Conservation (phyloP, 495 filamentous ascomycete species). For the Margaritispora aquatica region DNA sequence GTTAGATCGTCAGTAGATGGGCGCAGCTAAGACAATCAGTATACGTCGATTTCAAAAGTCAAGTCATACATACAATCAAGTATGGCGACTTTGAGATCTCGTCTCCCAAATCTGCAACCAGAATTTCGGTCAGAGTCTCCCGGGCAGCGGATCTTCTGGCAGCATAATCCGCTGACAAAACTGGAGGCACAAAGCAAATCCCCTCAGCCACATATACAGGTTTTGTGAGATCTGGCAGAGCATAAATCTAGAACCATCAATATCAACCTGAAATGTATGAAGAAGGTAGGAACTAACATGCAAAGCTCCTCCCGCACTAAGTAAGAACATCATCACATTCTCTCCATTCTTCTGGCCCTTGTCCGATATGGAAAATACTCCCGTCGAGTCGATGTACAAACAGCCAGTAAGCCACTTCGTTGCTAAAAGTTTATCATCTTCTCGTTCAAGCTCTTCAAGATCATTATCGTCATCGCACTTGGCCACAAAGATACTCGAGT, state of each 20-base stretch:
- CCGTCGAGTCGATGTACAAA: slow-evolving; percentile 62
- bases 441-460: slow-evolving; percentile 69
- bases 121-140: slow-evolving; percentile 66
- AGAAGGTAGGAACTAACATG: slow-evolving; percentile 55
- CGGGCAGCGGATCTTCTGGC: slow-evolving; percentile 62
- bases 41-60: neutral
- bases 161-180: slow-evolving; percentile 62
- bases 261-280: neutral
- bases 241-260: slow-evolving; percentile 45
- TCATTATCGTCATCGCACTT: slow-evolving; percentile 74
- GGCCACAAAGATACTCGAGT: slow-evolving; percentile 68
- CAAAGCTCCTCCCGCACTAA: slow-evolving; percentile 64
- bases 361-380: slow-evolving; percentile 45
- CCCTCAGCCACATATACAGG: slow-evolving; percentile 61
- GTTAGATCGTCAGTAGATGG: slow-evolving; percentile 73
- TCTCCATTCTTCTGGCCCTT: slow-evolving; percentile 36
- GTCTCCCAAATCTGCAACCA: slow-evolving; percentile 83
- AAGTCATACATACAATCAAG: slow-evolving; percentile 69
- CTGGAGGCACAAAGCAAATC: slow-evolving; percentile 69
- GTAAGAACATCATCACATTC: slow-evolving; percentile 63
- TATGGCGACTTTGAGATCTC: slow-evolving; percentile 61
- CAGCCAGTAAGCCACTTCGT: slow-evolving; percentile 75
- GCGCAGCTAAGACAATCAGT: slow-evolving; percentile 49
- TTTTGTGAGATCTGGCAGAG: slow-evolving; percentile 53
- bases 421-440: slow-evolving; percentile 42